A percentile compares a stretch with the other conserved stretches of the same genome.
Conservation (phyloP, 352 stramenopile species). For the Phytophthora chlamydospora region DNA sequence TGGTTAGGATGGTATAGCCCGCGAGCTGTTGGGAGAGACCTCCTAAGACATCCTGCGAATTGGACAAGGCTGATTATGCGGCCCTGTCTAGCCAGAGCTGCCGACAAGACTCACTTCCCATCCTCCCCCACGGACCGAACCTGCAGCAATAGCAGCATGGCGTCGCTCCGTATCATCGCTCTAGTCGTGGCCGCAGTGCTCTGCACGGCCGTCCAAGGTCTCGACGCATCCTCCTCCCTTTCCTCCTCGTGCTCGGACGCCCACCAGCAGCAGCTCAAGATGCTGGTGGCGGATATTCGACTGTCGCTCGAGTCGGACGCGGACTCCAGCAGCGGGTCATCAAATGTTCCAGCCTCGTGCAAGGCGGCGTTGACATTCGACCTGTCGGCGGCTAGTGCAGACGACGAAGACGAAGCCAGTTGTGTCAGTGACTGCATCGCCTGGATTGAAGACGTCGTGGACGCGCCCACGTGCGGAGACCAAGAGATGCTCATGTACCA, state of each 20-base stretch:
- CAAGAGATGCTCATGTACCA: slow-evolving; percentile 31
- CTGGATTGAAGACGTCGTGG: slow-evolving; percentile 28
- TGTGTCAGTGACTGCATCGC: slow-evolving; percentile 24
- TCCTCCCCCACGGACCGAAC: slow-evolving; percentile 16
- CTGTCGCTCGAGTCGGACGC: slow-evolving; percentile 14
- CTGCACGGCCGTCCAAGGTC: not conserved
- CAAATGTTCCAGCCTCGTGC: slow-evolving; percentile 16
- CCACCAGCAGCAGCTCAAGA: slow-evolving; percentile 23
- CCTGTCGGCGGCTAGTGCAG: slow-evolving; percentile 3
- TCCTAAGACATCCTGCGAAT: slow-evolving; percentile 26
- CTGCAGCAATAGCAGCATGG: slow-evolving; percentile 15
- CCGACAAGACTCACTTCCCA: slow-evolving; percentile 18
- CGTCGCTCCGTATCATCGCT: slow-evolving; percentile 9
- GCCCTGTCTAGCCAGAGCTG: slow-evolving; percentile 20
- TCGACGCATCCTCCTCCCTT: not conserved
- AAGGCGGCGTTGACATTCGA: slow-evolving; percentile 27
- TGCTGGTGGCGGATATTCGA: slow-evolving; percentile 15
- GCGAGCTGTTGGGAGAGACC: slow-evolving; percentile 15
- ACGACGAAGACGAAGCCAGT: slow-evolving; percentile 1
- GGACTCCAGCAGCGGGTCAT: slow-evolving; percentile 15
- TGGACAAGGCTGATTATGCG: slow-evolving; percentile 18
- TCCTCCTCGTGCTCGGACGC: slow-evolving; percentile 14
- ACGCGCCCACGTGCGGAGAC: slow-evolving; percentile 21
- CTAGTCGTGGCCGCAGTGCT: slow-evolving; percentile 6
- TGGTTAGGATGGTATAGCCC: slow-evolving; percentile 9